These are phyloP conservation scores for Penicillium parvum DNA, from an alignment of 495 filamentous ascomycete species.

Conservation along the genomic window DNA sequence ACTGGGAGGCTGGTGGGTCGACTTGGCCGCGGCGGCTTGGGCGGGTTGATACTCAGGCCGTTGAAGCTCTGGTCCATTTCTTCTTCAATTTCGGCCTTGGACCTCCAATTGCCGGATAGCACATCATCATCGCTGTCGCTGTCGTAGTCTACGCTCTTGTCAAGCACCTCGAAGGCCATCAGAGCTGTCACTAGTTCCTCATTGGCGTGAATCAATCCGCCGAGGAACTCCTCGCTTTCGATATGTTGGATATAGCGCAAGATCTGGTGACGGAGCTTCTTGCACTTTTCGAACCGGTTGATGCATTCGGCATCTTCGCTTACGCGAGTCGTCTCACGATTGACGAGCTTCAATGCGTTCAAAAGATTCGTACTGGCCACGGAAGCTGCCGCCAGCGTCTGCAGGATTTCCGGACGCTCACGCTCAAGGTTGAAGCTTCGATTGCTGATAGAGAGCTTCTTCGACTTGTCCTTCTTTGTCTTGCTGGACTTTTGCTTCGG, in stretches of 20 bases:
- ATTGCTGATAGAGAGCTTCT: slow-evolving; percentile 26
- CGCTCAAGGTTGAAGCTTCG: slow-evolving; percentile 75
- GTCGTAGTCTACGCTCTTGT: slow-evolving; percentile 94
- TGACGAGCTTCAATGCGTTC: slow-evolving; percentile 86
- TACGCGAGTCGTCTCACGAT: slow-evolving; percentile 82
- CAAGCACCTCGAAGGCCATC: slow-evolving; percentile 89
- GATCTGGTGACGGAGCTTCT: slow-evolving; percentile 74
- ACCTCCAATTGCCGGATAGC: slow-evolving; percentile 34
- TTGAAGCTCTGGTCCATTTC: slow-evolving; percentile 36
- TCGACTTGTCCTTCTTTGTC: slow-evolving; percentile 38
- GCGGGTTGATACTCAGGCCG: slow-evolving; percentile 39
- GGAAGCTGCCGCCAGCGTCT: slow-evolving; percentile 75
- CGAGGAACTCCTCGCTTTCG: slow-evolving; percentile 78
- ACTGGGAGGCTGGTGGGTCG: slow-evolving; percentile 31
- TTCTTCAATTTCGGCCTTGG: slow-evolving; percentile 23
- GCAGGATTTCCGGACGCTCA: slow-evolving; percentile 80
- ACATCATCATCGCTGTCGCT: slow-evolving; percentile 76
- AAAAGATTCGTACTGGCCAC: slow-evolving; percentile 86
- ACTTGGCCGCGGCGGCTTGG: slow-evolving; percentile 38
- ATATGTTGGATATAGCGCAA: slow-evolving; percentile 84
- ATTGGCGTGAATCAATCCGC: slow-evolving; percentile 74
- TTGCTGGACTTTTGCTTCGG: slow-evolving; percentile 34
- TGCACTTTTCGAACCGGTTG: slow-evolving; percentile 79
- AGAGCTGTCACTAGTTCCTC: slow-evolving; percentile 85
- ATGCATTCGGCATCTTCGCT: slow-evolving; percentile 77